Conservation (phyloP, 495 filamentous ascomycete species). For the Staphylotrichum tortipilum region DNA sequence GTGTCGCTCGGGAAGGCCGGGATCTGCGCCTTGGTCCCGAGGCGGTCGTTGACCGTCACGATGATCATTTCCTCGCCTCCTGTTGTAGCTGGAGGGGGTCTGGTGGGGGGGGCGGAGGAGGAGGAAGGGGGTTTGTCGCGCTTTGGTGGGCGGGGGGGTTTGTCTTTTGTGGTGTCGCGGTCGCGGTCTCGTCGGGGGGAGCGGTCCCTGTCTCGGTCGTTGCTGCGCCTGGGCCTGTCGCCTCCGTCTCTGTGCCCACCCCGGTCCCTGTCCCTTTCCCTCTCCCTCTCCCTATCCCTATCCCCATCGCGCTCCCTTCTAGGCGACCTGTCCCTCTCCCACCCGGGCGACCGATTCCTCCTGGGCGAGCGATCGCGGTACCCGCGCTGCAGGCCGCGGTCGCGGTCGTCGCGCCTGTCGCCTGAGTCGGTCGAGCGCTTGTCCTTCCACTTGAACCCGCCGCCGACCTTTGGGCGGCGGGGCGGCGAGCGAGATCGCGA, state of each 20-base stretch:
- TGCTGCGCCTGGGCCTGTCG: constrained; percentile 4
- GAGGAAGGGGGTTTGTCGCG: neutral
- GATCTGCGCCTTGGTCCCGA: constrained; percentile 84
- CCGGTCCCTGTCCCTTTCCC: constrained; percentile 12
- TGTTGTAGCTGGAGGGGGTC: constrained; percentile 10
- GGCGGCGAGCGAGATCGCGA: constrained; percentile 30
- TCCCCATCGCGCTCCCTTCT: constrained; percentile 11
- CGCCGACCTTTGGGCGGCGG: constrained; percentile 30
- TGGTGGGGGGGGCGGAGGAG: too few relatives aligned
- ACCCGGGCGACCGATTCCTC: constrained; percentile 24
- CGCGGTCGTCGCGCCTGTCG: constrained; percentile 38
- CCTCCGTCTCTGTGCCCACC: constrained; percentile 3
- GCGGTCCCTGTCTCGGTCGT: constrained; percentile 8
- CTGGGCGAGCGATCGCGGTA: constrained; percentile 43
- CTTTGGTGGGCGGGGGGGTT: neutral
- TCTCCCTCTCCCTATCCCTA: constrained; percentile 14
- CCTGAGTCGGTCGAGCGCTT: constrained; percentile 46
- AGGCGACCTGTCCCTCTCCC: constrained; percentile 29
- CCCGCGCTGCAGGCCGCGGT: constrained; percentile 40
- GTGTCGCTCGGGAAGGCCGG: constrained; percentile 76
- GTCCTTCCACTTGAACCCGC: constrained; percentile 60
- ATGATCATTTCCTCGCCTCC: constrained; percentile 73
- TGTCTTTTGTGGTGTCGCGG: constrained; percentile 1
- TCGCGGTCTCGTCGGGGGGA: constrained; percentile 5
- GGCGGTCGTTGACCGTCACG: constrained; percentile 82